These are phyloP conservation scores for Ganoderma lingzhi DNA, from an alignment of 1,284 basidiomycete species.

Conservation along the genomic window DNA sequence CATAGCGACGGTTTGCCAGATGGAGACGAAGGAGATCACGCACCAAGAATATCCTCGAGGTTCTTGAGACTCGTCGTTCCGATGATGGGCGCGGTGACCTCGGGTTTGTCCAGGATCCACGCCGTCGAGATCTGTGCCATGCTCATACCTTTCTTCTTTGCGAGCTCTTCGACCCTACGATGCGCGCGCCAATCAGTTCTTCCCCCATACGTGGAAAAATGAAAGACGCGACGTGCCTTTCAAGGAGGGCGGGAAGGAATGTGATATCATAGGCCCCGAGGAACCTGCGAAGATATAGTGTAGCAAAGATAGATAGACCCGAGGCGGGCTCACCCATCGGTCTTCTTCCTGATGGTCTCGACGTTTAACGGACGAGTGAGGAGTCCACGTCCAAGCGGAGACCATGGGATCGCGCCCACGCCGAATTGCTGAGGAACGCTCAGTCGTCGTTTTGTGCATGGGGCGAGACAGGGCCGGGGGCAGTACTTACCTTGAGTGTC, in stretches of 20 bases:
- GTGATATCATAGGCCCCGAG: background rate
- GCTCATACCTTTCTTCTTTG: slow-evolving; percentile 44
- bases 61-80: slow-evolving; percentile 60
- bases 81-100: slow-evolving; percentile 62
- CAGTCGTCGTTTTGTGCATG: background rate
- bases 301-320: too few species aligned
- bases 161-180: slow-evolving; percentile 49
- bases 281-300: background rate
- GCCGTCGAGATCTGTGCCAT: slow-evolving; percentile 38
- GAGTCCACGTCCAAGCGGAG: slow-evolving; percentile 48
- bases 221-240: background rate
- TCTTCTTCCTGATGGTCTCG: slow-evolving; percentile 37
- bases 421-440: slow-evolving; percentile 37
- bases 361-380: slow-evolving; percentile 44
- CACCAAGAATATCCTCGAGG: slow-evolving; percentile 57
- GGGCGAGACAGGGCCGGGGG: background rate
- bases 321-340: slow-evolving; percentile 25
- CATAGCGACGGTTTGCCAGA: background rate
- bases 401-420: slow-evolving; percentile 53
- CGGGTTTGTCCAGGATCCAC: slow-evolving; percentile 33
- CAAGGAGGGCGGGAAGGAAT: background rate
- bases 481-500: slow-evolving; percentile 38
- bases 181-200: background rate
- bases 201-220: background rate
- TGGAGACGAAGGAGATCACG: slow-evolving; percentile 10